Conservation (phyloP, 306 rosid genomes). For the Urtica urens region DNA sequence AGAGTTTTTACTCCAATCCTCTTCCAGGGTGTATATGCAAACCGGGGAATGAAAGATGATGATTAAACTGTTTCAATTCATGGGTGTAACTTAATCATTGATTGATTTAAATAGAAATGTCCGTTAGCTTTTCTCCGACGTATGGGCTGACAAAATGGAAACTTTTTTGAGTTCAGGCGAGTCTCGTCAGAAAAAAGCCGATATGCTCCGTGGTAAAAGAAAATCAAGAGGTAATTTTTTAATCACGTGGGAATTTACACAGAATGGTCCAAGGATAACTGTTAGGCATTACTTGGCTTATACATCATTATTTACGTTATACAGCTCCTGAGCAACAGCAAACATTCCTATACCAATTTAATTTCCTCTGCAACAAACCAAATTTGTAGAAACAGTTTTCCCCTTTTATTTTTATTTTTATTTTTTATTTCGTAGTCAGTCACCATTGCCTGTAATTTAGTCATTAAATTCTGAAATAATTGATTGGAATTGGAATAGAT, state of each 20-base stretch:
- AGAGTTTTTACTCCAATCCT: conserved; percentile 92
- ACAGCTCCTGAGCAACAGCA: conserved; percentile 21
- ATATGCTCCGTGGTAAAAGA: not conserved
- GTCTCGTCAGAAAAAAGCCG: conserved; percentile 1
- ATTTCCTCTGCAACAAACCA: conserved; percentile 16
- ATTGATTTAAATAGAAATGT: conserved; percentile 3
- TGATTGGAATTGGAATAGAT: conserved; percentile 13
- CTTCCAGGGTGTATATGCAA: conserved; percentile 80
- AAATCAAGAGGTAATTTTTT: not conserved
- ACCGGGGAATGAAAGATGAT: conserved; percentile 17
- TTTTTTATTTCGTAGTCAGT: not conserved
- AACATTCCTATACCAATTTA: conserved; percentile 17
- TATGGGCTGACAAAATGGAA: conserved; percentile 13
- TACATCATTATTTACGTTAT: conserved; percentile 13
- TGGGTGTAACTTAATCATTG: conserved; percentile 17
- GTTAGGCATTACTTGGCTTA: conserved; percentile 12
- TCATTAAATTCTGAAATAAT: conserved; percentile 3
- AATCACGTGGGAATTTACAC: conserved; percentile 7
- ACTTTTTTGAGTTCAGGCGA: conserved; percentile 15
- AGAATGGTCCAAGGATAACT: conserved; percentile 10
- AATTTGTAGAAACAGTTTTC: conserved; percentile 12
- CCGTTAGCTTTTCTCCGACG: conserved; percentile 1
- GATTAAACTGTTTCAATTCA: conserved; percentile 12
- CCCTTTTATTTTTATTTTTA: not conserved
- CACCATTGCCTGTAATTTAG: not conserved